A percentile compares a stretch with the other conserved stretches of the same genome.
Evolutionary conservation across 2,329 filamentous ascomycete species (phyloP).

Genomic region (Neoscytalidium dimidiatum): DNA sequence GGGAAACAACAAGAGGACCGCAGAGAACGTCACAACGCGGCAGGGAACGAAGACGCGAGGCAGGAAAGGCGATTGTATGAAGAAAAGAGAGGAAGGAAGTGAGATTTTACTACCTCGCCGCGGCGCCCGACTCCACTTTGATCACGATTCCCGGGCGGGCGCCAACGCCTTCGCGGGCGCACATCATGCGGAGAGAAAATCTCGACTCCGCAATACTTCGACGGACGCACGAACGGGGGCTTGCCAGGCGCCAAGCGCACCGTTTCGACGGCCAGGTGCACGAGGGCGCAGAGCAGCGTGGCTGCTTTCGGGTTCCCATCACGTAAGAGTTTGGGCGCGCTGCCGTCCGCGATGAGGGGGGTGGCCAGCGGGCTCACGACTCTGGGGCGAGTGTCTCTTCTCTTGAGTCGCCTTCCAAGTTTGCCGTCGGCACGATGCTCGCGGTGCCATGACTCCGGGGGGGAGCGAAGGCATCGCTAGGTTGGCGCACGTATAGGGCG

Average conservation of each 20-base stretch:
- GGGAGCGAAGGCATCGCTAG: background rate
- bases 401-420: too few species aligned
- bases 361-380: too few species aligned
- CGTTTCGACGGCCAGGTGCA: background rate
- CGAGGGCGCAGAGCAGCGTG: background rate
- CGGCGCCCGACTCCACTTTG: conserved; percentile 1
- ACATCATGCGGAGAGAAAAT: conserved; percentile 20
- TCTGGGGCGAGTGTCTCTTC: too few species aligned
- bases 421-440: too few species aligned
- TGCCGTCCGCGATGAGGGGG: background rate
- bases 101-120: background rate
- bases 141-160: background rate
- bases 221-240: conserved; percentile 15
- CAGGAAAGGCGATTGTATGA: background rate
- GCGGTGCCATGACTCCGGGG: conserved; percentile 4
- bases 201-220: conserved; percentile 9
- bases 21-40: background rate
- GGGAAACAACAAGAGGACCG: background rate
- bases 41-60: background rate
- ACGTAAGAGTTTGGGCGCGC: conserved; percentile 16
- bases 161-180: conserved; percentile 1
- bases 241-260: background rate
- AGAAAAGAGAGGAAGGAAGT: background rate
- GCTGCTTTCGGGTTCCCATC: conserved; percentile 9
- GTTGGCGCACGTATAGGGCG: background rate